Evolutionary conservation across 257 asterid species (phyloP).

Genomic region (Avicennia marina): DNA sequence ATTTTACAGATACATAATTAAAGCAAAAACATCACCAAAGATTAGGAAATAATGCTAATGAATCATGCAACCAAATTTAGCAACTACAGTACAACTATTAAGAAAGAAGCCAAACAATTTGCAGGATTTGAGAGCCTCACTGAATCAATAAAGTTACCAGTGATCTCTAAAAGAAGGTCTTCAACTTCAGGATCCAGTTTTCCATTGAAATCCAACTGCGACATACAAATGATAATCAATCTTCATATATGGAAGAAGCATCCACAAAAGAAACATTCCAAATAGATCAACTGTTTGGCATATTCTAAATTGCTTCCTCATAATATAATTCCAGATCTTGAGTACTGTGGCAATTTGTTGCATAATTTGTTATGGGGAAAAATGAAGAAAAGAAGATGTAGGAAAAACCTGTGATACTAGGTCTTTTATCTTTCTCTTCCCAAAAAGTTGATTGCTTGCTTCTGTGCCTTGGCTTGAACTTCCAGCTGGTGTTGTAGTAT

Average conservation of each 20-base stretch:
- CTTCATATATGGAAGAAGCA: background rate
- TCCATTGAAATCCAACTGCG: conserved; percentile 64
- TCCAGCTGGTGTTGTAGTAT: conserved; percentile 83
- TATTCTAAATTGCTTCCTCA: no score
- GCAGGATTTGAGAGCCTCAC: conserved; percentile 42
- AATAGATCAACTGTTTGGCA: no score
- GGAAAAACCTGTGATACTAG: conserved; percentile 72
- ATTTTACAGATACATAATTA: background rate
- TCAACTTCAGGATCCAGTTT: conserved; percentile 83
- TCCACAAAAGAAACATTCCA: conserved; percentile 2
- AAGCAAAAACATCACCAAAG: background rate
- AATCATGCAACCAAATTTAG: no score
- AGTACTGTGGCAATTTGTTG: no score
- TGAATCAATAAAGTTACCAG: conserved; percentile 81
- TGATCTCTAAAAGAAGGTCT: conserved; percentile 72
- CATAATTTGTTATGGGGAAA: conserved; percentile 3
- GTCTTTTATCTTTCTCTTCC: conserved; percentile 91
- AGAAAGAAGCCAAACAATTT: background rate
- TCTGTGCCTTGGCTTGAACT: conserved; percentile 95
- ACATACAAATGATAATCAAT: conserved; percentile 24
- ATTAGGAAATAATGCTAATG: no score
- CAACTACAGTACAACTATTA: background rate
- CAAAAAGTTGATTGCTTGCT: conserved; percentile 81
- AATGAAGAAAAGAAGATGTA: conserved; percentile 6
- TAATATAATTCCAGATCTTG: no score